Evolutionary conservation across 2,329 filamentous ascomycete species (phyloP), one percentile per base, ranked within the genome.

Genomic region (Tolypocladium capitatum): DNA sequence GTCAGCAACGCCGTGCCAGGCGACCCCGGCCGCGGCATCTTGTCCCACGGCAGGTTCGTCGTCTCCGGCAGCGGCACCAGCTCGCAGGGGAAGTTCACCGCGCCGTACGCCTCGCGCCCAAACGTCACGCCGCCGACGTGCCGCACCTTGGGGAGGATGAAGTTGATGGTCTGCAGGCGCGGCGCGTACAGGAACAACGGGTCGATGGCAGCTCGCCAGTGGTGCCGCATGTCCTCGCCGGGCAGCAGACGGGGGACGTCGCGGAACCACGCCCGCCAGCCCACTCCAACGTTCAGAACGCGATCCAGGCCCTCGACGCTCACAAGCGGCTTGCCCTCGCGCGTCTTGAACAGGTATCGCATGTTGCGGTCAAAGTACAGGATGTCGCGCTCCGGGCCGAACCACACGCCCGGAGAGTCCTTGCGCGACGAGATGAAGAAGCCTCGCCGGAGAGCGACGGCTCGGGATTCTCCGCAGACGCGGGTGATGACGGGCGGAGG

Each of bases 321-420:
- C 16, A 5, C 38, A 3, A 42, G 38, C 18, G 38, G 38, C 38
- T 16, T 28, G 7, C 24, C 38, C 24, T 30, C 16, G 24, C 38
- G 24, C 27, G 30, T 32, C 2, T 45, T 21, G 1, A 62, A 45
- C 28, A 41, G 35, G n/a, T 41, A 43, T 27, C 38, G 42, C 44
- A 58, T 55, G 27, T 59, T 59, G 41, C 58, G 55, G 40, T 60
- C 57, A 24, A 63, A 53, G 40, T 63, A 62, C 14, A 66, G 51
- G 14, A 63, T 49, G 45, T 63, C 58, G 0, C 49, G 48, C 20
- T 54, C 46, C 2, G 56, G 53, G 16, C 53, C 59, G 46, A 63
- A 62, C 57, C 56, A 61, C 4, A 50, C 43, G 1, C 56, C 56
- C 8, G 55, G 48, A 24, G 46, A 32, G 2, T 47, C 20, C 16